phyloP scores from a whole-genome alignment of 2,329 filamentous ascomycete species.

The Beauveria pseudobassiana region DNA sequence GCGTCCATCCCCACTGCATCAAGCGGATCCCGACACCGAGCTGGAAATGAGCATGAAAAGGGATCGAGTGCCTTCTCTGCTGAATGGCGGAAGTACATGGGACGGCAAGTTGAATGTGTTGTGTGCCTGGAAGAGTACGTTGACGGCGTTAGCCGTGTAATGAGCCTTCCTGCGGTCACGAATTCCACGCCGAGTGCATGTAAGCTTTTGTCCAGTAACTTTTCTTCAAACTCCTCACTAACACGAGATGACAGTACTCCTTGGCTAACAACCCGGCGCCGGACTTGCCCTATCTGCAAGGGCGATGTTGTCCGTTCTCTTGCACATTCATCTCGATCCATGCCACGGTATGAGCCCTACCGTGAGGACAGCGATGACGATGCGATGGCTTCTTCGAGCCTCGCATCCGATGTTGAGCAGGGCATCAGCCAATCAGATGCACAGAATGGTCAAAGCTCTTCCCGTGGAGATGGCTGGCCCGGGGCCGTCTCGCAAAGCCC shows the following conservation, averaged over 20 bases:
- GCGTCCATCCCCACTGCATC: constrained; percentile 32
- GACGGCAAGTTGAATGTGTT: constrained; percentile 76
- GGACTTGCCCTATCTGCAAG: constrained; percentile 98
- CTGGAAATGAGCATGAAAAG: constrained; percentile 41
- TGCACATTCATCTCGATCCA: constrained; percentile 44
- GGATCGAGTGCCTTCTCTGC: constrained; percentile 32
- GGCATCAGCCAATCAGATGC: constrained; percentile 23
- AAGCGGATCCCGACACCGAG: constrained; percentile 23
- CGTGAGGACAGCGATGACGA: constrained; percentile 45
- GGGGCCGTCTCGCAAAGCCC: constrained; percentile 3
- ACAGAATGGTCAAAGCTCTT: constrained; percentile 13
- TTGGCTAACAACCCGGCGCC: constrained; percentile 88
- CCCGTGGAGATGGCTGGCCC: constrained; percentile 3
- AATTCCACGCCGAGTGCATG: constrained; percentile 99
- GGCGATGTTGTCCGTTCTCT: constrained; percentile 80
- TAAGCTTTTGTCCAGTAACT: constrained; percentile 45
- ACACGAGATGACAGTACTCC: constrained; percentile 58
- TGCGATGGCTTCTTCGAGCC: constrained; percentile 27
- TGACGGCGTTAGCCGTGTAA: constrained; percentile 87
- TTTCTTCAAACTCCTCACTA: neutral
- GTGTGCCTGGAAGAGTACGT: constrained; percentile 96
- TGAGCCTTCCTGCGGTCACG: constrained; percentile 95
- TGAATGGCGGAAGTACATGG: constrained; percentile 61
- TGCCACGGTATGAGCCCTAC: constrained; percentile 47
- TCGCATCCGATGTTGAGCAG: constrained; percentile 36